Base-by-base conservation (phyloP, 2,329 filamentous ascomycete genomes). In the Ceratocystis lukuohia region DNA sequence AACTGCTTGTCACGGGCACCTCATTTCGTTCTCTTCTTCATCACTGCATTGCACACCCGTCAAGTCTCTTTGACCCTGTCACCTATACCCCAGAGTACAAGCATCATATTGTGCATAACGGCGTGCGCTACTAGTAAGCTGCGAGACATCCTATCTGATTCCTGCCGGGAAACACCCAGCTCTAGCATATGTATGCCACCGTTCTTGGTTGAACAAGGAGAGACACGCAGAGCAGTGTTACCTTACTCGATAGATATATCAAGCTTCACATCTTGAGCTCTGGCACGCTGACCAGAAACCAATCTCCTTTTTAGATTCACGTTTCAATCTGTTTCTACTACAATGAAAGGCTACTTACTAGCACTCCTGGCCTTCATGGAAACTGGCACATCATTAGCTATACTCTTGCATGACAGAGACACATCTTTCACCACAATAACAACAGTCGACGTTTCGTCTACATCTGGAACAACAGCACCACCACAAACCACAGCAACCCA, bases 391-490 rank as follows among this genome's bases (percentile, higher is more conserved):
- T 33, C 46, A 20, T 64, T 46, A n/a, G 41, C 62, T 20, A 20
- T 6, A 15, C 37, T 41, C 25, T 4, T 46, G 48, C 20, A 46
- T 30, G 62, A 4, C 15, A 59, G 53, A 33, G 25, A 59, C 28
- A 20, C 33, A 59, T 30, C 25, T 17, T 33, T 30, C 33, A 33
- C 7, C 8, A 12, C 28, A 5, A 59, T 8, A 59, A 7, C 28
- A 53, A 12, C 37, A 41, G 37, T 12, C 37, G 53, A n/a, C 17
- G 56, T 10, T 20, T 53, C 57, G 12, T 41, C 45, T 28, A 25
- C 65, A 22, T 28, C 30, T n/a, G 25, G 50, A 46, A 25, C 64
- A 50, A 61, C 64, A 28, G 56, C n/a, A 48, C 37, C 64, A 20
- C 15, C 22, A 10, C 33, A 22, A 20, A 59, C 61, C 5, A 17